Evolutionary conservation across 2,329 filamentous ascomycete species (phyloP), one percentile per base, ranked within the genome.

Genomic region (Zymoseptoria passerinii): DNA sequence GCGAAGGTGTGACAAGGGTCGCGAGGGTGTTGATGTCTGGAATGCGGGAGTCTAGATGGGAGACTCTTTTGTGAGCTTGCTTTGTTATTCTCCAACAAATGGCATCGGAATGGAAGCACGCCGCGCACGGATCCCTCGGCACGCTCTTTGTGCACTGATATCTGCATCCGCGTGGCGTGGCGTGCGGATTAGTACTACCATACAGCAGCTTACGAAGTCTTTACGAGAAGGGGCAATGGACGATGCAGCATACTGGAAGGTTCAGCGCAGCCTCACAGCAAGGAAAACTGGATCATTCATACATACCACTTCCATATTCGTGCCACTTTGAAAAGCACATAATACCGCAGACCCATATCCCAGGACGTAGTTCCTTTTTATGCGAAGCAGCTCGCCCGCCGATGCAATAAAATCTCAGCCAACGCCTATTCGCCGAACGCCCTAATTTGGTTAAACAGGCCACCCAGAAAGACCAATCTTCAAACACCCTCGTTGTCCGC

Each of bases 381-480:
- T 52, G 49, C 56, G 52, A 48, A 27, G 35, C 35, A 44, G 35
- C 35, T 44, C 35, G 35, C 35, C 35, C 13, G 35, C 35, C 35
- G 35, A 44, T 44, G 35, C 35, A 44, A 44, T 44, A 44, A 44
- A 44, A 44, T 13, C 13, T 44, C 50, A n/a, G n/a, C 19, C 56
- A 58, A 68, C 65, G 61, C 65, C 66, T 66, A 71, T 69, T 71
- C 69, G 66, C 69, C 69, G 53, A 70, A 71, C 68, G 68, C 68
- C 68, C 68, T 58, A 60, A 70, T 65, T 54, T 70, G 67, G 62
- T 69, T 66, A 80, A 66, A 80, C 77, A 50, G 78, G 78, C 70
- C 78, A 78, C 61, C 78, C 78, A 54, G 73, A 72, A 63, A 78
- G 77, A 29, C 77, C 77, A 57, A 80, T 77, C 68, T 74, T 76